Conservation (phyloP, 306 rosid genomes). For the Medicago ruthenica region DNA sequence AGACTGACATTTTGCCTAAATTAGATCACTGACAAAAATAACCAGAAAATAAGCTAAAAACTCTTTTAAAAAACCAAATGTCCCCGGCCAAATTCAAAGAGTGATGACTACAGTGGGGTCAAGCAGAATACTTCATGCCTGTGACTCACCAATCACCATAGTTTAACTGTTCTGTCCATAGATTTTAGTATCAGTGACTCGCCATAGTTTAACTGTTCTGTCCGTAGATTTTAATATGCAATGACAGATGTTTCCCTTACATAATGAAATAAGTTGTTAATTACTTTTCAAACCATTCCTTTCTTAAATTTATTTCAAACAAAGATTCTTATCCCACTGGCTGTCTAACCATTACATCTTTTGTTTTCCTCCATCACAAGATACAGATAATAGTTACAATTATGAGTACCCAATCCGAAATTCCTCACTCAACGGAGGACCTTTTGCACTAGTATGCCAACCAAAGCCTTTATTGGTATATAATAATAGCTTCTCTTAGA, state of each 20-base stretch:
- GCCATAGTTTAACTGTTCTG: neutral
- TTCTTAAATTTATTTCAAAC: neutral
- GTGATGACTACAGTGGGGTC: neutral
- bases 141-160: neutral
- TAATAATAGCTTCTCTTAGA: slow-evolving; percentile 21
- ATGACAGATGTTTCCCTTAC: slow-evolving; percentile 5
- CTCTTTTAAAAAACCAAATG: slow-evolving; percentile 25
- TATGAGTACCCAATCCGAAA: neutral
- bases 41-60: slow-evolving; percentile 26
- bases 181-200: neutral
- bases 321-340: slow-evolving; percentile 16
- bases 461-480: slow-evolving; percentile 29
- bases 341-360: slow-evolving; percentile 11
- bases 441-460: slow-evolving; percentile 21
- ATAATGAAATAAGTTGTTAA: slow-evolving; percentile 2
- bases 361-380: slow-evolving; percentile 15
- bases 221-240: neutral
- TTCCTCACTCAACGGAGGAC: slow-evolving; percentile 2
- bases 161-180: neutral
- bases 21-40: slow-evolving; percentile 18
- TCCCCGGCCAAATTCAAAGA: neutral
- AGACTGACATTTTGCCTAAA: slow-evolving; percentile 19
- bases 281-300: slow-evolving; percentile 1
- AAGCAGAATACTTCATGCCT: slow-evolving; percentile 12
- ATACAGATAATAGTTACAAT: slow-evolving; percentile 13